Evolutionary conservation across 257 asterid species (phyloP), one percentile per base, ranked within the genome.

Genomic region (Nicotiana paniculata): DNA sequence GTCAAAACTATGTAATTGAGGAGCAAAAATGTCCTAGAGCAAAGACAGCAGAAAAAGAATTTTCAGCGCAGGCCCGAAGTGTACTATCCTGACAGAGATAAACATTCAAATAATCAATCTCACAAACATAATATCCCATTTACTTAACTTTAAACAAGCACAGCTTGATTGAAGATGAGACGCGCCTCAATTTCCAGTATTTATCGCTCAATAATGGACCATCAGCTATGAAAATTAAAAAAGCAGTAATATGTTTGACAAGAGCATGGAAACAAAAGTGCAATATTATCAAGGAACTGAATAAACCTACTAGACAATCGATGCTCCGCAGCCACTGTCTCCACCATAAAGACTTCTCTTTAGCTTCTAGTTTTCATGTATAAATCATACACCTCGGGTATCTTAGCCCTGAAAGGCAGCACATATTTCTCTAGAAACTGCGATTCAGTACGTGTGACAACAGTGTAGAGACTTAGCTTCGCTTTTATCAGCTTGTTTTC

Each of bases 341-440:
- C 55, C 55, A 51, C 57, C 11, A 51, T 57, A 16, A 16, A 57
- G 21, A 57, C 8, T 57, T 57, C 62, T 16, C 62, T 57, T 16
- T 57, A 57, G 62, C 62, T 17, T 57, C 62, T 57, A 57, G 9
- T 57, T 57, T 57, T 57, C 62, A 57, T 57, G 62, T 82, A 74
- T 12, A 32, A 26, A 17, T 35, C 21, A 24, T 77, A 77, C 67
- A 83, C 32, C 43, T 69, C 80, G 4, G 83, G 86, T n/a, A 83
- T 54, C 70, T 64, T 77, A 17, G 80, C 81, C 84, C 66, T 83
- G 62, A 63, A 67, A 9, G 86, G 86, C 53, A 85, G 67, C 24
- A 85, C 51, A 61, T 54, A 85, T n/a, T 12, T 28, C 33, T 74
- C 21, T 17, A 83, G 26, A 21, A 85, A 85, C 35, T 66, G 61